Evolutionary conservation across 345 rosid genomes (phyloP).

Genomic region (Gossypium herbaceum): DNA sequence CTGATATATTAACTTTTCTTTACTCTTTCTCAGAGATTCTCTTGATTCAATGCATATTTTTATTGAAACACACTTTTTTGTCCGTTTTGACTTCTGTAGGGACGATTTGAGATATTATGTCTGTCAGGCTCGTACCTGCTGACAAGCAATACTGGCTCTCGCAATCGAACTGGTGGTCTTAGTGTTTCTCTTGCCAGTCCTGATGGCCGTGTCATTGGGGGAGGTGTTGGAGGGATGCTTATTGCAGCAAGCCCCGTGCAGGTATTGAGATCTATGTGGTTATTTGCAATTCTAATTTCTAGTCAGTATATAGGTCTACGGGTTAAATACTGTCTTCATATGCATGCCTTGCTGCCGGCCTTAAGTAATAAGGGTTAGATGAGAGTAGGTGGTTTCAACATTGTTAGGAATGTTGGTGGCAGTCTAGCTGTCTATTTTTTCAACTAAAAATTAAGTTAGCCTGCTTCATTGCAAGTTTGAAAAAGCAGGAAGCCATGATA

Average conservation of each 20-base stretch:
- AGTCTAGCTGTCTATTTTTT: background rate
- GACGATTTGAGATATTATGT: constrained; percentile 81
- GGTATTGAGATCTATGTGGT: constrained; percentile 32
- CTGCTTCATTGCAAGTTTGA: background rate
- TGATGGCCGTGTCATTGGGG: constrained; percentile 92
- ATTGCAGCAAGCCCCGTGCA: constrained; percentile 90
- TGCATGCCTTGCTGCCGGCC: background rate
- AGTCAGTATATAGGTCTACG: background rate
- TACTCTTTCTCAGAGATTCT: background rate
- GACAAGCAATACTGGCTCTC: constrained; percentile 38
- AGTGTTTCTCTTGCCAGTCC: constrained; percentile 92
- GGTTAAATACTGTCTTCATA: background rate
- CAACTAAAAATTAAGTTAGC: background rate
- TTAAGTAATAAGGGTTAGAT: too few relatives aligned
- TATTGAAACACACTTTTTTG: background rate
- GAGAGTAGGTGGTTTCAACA: too few relatives aligned
- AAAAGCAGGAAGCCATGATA: background rate
- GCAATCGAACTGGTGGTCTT: constrained; percentile 62
- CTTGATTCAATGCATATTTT: background rate
- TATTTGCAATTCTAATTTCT: background rate
- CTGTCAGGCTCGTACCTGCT: constrained; percentile 70
- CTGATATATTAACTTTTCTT: background rate
- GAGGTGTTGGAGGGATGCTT: constrained; percentile 86
- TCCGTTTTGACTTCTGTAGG: constrained; percentile 42
- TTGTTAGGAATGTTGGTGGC: too few relatives aligned